Conservation (phyloP, 106 monocot genomes). For the Dendrobium catenatum region DNA sequence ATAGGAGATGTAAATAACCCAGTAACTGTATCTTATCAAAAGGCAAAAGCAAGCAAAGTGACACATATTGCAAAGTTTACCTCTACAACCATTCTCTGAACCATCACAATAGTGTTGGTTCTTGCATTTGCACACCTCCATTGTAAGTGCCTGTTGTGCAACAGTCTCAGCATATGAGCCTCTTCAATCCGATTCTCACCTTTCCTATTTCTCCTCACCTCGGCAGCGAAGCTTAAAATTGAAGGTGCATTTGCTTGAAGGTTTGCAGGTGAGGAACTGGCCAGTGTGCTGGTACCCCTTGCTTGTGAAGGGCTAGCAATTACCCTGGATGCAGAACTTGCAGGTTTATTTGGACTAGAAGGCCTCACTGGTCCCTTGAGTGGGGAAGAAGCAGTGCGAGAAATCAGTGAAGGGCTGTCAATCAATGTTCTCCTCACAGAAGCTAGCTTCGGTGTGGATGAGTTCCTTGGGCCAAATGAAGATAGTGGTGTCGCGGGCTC, state of each 20-base stretch:
- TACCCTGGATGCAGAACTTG: conserved; percentile 39
- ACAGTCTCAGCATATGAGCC: conserved; percentile 69
- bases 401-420: conserved; percentile 29
- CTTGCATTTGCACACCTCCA: conserved; percentile 81
- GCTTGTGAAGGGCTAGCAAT: conserved; percentile 43
- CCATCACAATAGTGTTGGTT: conserved; percentile 29
- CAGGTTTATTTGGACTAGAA: conserved; percentile 36
- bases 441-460: conserved; percentile 16
- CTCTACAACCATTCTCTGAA: conserved; percentile 55
- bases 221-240: conserved; percentile 84
- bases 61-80: conserved; percentile 23
- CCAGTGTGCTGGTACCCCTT: conserved; percentile 23
- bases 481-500: conserved; percentile 32
- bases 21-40: not conserved
- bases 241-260: conserved; percentile 67
- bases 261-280: conserved; percentile 2
- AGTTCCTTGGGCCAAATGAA: conserved; percentile 12
- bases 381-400: conserved; percentile 24
- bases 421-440: conserved; percentile 25
- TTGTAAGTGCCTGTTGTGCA: conserved; percentile 75
- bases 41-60: not conserved
- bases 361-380: conserved; percentile 24
- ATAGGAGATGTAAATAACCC: not conserved
- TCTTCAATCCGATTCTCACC: conserved; percentile 89
- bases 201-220: conserved; percentile 83